Percentiles rank a stretch among this genome's conserved stretches.
Conservation (phyloP, 2,329 filamentous ascomycete species). For the Colletotrichum sp. region DNA sequence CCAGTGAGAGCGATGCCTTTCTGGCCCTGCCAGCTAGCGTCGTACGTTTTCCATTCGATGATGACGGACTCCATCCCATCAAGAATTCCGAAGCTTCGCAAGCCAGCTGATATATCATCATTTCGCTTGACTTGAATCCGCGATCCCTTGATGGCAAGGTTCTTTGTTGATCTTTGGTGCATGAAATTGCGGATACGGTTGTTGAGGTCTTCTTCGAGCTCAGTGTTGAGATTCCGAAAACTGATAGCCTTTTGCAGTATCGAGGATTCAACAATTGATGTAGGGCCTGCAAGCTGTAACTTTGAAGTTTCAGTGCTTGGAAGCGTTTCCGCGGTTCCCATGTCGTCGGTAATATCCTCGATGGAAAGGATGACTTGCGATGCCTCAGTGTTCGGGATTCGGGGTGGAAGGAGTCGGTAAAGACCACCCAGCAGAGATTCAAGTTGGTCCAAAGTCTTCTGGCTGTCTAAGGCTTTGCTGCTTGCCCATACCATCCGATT, state of each 20-base stretch:
- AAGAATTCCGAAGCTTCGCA: neutral
- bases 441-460: neutral
- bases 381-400: neutral
- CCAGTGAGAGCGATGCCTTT: neutral
- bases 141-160: neutral
- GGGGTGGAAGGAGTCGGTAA: neutral
- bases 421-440: neutral
- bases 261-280: fast-evolving
- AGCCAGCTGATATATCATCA: neutral
- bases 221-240: neutral
- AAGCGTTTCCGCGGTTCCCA: neutral
- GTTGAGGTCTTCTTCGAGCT: neutral
- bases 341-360: neutral
- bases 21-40: neutral
- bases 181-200: neutral
- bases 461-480: neutral
- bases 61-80: neutral
- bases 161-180: neutral
- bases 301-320: neutral
- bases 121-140: neutral
- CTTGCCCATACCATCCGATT: neutral
- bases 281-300: neutral
- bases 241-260: neutral
- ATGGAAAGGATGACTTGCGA: neutral
- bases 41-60: neutral